Evolutionary conservation across 1,139 yeast genomes (phyloP).

Genomic region (Hanseniaspora gamundiae): DNA sequence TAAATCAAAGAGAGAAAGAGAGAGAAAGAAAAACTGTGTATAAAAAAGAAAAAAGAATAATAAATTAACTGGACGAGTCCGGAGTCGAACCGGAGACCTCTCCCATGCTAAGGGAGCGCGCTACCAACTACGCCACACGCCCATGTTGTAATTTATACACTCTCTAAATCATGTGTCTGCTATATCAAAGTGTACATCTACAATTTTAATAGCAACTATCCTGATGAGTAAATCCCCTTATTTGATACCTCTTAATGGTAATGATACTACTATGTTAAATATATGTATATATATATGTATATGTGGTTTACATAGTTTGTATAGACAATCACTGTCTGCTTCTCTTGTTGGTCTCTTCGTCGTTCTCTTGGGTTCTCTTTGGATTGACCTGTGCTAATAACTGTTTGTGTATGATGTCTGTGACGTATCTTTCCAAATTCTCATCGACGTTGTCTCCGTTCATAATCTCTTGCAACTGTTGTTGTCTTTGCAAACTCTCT

Average conservation of each 20-base stretch:
- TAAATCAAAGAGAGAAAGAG: too few species aligned
- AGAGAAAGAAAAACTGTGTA: too few species aligned
- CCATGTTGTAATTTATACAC: constrained; percentile 27
- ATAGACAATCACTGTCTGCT: constrained; percentile 12
- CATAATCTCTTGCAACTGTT: constrained; percentile 56
- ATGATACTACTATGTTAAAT: background rate
- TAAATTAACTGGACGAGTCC: constrained; percentile 62
- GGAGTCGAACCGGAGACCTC: constrained; percentile 88
- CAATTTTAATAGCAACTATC: background rate
- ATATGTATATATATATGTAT: background rate
- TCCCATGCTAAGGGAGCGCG: constrained; percentile 88
- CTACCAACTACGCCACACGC: constrained; percentile 92
- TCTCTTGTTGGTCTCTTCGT: constrained; percentile 17
- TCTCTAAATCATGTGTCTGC: background rate
- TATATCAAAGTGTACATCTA: background rate
- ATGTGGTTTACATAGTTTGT: background rate
- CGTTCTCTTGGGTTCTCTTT: constrained; percentile 6
- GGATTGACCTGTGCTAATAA: constrained; percentile 12
- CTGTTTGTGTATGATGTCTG: constrained; percentile 49
- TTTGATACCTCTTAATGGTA: background rate
- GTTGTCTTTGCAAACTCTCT: constrained; percentile 44
- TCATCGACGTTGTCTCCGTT: constrained; percentile 71
- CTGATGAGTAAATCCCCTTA: too few species aligned
- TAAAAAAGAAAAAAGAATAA: constrained; percentile 2
- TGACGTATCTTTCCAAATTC: constrained; percentile 55